These are phyloP conservation scores for Komagataella kurtzmanii DNA, from an alignment of 805 yeast genomes.

Conservation along the genomic window DNA sequence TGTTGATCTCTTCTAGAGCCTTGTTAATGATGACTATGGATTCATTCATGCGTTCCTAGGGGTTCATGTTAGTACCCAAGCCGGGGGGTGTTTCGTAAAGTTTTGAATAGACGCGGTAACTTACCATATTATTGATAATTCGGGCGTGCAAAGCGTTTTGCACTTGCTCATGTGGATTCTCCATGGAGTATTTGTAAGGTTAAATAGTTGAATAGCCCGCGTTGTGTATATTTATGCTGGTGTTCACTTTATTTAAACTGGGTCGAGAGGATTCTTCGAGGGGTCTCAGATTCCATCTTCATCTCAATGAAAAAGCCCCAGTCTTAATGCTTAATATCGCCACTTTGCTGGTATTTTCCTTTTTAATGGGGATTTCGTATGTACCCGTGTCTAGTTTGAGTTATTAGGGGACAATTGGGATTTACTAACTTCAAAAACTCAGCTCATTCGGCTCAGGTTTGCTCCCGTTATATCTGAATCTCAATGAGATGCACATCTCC, in stretches of 20 bases:
- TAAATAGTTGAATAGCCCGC: background rate
- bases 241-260: background rate
- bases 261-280: too few relatives aligned
- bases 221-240: background rate
- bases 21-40: conserved; percentile 54
- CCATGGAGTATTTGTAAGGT: conserved; percentile 30
- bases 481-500: conserved; percentile 17
- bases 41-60: conserved; percentile 56
- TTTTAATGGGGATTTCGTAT: conserved; percentile 2
- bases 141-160: conserved; percentile 67
- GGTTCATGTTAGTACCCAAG: conserved; percentile 2
- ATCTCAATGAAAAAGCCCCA: background rate
- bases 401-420: background rate
- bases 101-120: conserved; percentile 14
- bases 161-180: conserved; percentile 76
- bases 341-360: conserved; percentile 1
- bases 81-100: background rate
- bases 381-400: background rate
- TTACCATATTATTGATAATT: conserved; percentile 62
- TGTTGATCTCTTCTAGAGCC: conserved; percentile 46
- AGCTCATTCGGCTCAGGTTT: conserved; percentile 17
- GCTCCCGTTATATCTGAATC: conserved; percentile 11
- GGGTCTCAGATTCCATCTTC: too few relatives aligned
- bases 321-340: background rate
- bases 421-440: background rate